Evolutionary conservation across 1,139 yeast species (phyloP).

Genomic region (Candida pseudocylindracea): DNA sequence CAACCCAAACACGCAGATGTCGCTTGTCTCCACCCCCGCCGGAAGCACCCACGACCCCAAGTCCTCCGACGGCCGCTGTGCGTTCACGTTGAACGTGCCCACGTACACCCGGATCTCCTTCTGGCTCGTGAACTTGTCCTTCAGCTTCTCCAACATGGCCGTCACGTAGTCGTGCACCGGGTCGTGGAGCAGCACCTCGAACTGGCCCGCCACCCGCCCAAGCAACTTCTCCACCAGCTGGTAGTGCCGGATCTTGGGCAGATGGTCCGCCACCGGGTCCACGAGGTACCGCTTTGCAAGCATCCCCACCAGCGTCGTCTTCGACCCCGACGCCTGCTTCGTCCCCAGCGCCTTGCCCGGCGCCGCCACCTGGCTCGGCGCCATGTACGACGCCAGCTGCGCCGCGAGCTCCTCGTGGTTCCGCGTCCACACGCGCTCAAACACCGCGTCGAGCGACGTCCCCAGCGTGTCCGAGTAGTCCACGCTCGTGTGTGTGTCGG

Average conservation of each 20-base stretch:
- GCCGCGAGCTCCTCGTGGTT: neutral
- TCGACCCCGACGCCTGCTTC: neutral
- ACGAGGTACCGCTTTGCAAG: neutral
- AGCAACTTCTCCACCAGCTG: slow-evolving; percentile 23
- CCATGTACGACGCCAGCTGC: neutral
- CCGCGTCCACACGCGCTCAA: slow-evolving; percentile 1
- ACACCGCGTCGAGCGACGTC: neutral
- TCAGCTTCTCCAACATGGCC: slow-evolving; percentile 13
- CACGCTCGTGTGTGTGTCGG: neutral
- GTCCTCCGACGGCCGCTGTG: neutral
- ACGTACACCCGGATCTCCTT: neutral
- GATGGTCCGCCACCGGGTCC: slow-evolving; percentile 3
- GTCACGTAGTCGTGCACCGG: slow-evolving; percentile 66
- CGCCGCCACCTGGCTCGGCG: neutral
- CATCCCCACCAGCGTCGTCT: neutral
- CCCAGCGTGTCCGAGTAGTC: neutral
- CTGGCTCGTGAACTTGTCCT: neutral
- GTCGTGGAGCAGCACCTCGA: slow-evolving; percentile 27
- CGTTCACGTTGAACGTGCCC: slow-evolving; percentile 1
- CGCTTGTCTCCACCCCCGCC: neutral
- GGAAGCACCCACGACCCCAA: slow-evolving; percentile 1
- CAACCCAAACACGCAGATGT: slow-evolving; percentile 1
- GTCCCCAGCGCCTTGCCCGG: neutral
- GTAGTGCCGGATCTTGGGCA: slow-evolving; percentile 11
- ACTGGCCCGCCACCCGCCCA: slow-evolving; percentile 26